Conservation (phyloP, 2,329 filamentous ascomycete genomes). For the Penicillium thymicola region DNA sequence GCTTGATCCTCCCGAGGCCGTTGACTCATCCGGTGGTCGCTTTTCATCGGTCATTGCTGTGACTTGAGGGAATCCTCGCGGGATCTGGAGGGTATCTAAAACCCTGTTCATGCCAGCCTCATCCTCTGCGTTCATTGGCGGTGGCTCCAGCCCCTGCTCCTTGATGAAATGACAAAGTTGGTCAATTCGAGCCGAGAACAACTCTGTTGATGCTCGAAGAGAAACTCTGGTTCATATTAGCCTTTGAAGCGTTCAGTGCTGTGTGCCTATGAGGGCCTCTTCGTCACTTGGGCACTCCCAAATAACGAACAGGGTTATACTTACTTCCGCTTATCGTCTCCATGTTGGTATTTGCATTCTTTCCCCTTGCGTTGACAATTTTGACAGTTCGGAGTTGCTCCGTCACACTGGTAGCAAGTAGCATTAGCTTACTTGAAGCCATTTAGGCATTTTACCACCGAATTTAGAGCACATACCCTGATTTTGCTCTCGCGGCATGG, state of each 20-base stretch:
- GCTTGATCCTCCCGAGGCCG: neutral
- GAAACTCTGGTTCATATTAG: constrained; percentile 29
- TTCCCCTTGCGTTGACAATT: constrained; percentile 41
- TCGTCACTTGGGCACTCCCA: neutral
- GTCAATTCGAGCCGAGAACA: constrained; percentile 39
- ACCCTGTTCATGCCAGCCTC: constrained; percentile 39
- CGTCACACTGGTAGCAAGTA: constrained; percentile 32
- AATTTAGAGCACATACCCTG: constrained; percentile 30
- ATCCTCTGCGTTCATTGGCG: constrained; percentile 39
- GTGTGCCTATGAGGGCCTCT: neutral
- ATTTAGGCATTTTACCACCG: neutral
- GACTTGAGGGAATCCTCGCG: constrained; percentile 23
- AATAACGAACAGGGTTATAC: constrained; percentile 10
- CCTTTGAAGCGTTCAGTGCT: constrained; percentile 3
- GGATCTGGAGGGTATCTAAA: constrained; percentile 37
- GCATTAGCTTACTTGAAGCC: constrained; percentile 6
- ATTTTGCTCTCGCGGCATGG: constrained; percentile 47
- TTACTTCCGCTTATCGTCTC: constrained; percentile 41
- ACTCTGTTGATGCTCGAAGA: constrained; percentile 35
- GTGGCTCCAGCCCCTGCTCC: constrained; percentile 40
- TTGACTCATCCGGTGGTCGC: neutral
- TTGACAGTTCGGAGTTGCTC: constrained; percentile 36
- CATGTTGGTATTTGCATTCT: constrained; percentile 40
- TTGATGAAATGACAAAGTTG: constrained; percentile 42
- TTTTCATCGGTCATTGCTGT: neutral